Evolutionary conservation across 2,329 filamentous ascomycete genomes (phyloP), one percentile per base, ranked within the genome.

Genomic region (Aspergillus piperis): DNA sequence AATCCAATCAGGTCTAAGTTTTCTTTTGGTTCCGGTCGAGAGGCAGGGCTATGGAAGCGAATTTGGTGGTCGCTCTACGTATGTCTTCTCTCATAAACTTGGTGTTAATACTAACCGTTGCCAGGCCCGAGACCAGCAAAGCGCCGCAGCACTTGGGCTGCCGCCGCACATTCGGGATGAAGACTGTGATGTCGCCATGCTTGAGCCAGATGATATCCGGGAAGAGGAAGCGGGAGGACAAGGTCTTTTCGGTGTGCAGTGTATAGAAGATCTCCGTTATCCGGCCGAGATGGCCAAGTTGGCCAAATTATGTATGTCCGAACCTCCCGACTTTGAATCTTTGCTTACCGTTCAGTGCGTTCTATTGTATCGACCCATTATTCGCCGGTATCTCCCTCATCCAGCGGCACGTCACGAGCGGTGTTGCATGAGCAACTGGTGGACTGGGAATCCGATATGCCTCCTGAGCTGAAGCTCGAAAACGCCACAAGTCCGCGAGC

Each of bases 51-150:
- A 36, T 78, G 80, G 65, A 77, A 80, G 58, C 68, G 82, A 5
- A 78, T 84, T 6, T 85, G 82, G 81, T 84, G 83, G 83, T 81
- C 81, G 5, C 77, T 84, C 7, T 84, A 84, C 57, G 75, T 76
- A 60, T 50, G 68, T 61, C 5, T 1, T 10, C 25, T 7, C 23
- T 10, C 13, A 3, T 23, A 13, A 21, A 7, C 2, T 7, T 7
- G 3, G 1, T 15, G 21, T 32, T 56, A 25, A 60, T 38, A 17
- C 17, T 36, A 5, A 36, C 11, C 32, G 32, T 3, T 27, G 10
- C 1, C 48, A 76, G 73, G 75, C 83, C 50, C 73, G 81, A 8
- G 81, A 83, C 55, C 77, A 81, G 49, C 81, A 83, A 65, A 78
- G 76, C 23, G 77, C 79, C 1, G 77, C 79, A 2, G 78, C 80